A percentile compares a stretch with the other conserved stretches of the same genome.
Conservation (phyloP, 2,329 filamentous ascomycete species). For the Botryotinia globosa region DNA sequence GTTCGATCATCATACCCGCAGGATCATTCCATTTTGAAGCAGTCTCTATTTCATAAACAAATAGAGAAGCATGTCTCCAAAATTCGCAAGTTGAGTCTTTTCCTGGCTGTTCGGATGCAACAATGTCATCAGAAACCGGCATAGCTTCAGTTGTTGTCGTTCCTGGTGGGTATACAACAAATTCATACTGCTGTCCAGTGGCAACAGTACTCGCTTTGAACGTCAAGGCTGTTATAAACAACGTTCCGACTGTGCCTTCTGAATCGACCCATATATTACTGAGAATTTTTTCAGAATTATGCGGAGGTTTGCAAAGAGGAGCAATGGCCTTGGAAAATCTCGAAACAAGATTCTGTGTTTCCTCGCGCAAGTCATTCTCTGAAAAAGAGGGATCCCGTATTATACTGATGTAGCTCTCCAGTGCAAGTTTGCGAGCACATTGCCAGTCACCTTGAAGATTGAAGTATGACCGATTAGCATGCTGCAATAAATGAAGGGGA, state of each 20-base stretch:
- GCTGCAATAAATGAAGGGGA: not conserved
- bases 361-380: not conserved
- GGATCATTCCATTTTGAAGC: not conserved
- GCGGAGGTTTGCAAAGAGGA: not conserved
- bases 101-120: not conserved
- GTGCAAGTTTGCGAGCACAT: not conserved
- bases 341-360: not conserved
- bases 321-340: not conserved
- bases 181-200: not conserved
- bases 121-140: not conserved
- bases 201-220: not conserved
- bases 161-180: not conserved
- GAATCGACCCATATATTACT: not conserved
- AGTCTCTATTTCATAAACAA: conserved; percentile 2
- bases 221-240: conserved; percentile 11
- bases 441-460: not conserved
- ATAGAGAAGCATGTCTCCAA: conserved; percentile 9
- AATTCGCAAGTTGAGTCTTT: not conserved
- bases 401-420: not conserved
- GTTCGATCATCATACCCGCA: not conserved
- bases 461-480: not conserved
- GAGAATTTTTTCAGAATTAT: conserved; percentile 1
- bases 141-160: not conserved
- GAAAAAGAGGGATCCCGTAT: conserved; percentile 2
- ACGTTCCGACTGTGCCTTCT: not conserved